Conservation (phyloP, 2,329 filamentous ascomycete genomes). For the Sphaerulina vaccinii region DNA sequence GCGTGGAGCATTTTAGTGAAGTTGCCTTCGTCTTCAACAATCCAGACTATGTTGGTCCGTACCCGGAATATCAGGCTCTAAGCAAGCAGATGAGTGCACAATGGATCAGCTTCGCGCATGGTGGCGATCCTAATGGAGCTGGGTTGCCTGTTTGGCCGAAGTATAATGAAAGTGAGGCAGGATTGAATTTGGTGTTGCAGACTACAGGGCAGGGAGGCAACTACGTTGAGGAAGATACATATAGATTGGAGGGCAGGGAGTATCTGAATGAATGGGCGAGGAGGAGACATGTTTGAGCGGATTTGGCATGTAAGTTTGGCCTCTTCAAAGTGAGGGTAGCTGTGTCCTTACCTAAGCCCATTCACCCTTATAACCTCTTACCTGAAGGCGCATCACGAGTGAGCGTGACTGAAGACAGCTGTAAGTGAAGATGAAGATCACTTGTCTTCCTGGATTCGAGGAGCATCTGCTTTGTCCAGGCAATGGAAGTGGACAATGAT, state of each 20-base stretch:
- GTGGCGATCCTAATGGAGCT: slow-evolving; percentile 22
- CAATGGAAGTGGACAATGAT: too few species aligned
- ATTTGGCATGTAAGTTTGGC: background rate
- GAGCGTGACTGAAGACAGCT: too few species aligned
- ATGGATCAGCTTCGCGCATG: slow-evolving; percentile 23
- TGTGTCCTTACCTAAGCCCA: too few species aligned
- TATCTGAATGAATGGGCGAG: slow-evolving; percentile 26
- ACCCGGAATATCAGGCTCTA: slow-evolving; percentile 15
- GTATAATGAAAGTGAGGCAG: slow-evolving; percentile 15
- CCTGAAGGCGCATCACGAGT: too few species aligned
- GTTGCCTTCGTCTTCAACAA: slow-evolving; percentile 42
- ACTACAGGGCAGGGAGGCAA: slow-evolving; percentile 16
- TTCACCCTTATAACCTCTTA: too few species aligned
- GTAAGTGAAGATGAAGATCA: too few species aligned
- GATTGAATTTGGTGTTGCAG: slow-evolving; percentile 24
- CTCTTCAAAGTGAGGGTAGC: too few species aligned
- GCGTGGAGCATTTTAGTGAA: slow-evolving; percentile 56
- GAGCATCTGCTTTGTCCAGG: too few species aligned
- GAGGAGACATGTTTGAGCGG: slow-evolving; percentile 23
- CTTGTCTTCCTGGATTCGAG: too few species aligned
- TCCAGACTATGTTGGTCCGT: slow-evolving; percentile 18
- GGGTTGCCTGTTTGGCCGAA: slow-evolving; percentile 21
- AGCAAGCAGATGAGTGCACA: slow-evolving; percentile 23
- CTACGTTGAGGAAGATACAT: slow-evolving; percentile 25
- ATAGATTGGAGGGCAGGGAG: slow-evolving; percentile 22